These are phyloP conservation scores for maize (Zea mays) DNA, from an alignment of 176 grass and related monocot species.

Conservation along the genomic window DNA sequence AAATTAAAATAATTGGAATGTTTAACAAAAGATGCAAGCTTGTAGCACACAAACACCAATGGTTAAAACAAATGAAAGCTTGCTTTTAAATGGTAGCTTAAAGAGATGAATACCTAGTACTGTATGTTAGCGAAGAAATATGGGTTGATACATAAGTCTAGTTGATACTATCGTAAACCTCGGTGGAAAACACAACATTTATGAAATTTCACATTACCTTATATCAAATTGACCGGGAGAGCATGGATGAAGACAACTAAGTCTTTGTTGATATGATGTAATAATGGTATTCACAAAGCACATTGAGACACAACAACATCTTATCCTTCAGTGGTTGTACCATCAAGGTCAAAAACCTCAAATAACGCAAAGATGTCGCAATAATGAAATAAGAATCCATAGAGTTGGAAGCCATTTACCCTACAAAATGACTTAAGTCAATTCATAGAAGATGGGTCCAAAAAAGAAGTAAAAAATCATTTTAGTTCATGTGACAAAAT, in stretches of 20 bases:
- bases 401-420: too few relatives aligned
- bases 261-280: neutral
- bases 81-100: neutral
- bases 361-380: neutral
- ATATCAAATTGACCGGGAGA: neutral
- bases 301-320: neutral
- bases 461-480: too few relatives aligned
- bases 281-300: neutral
- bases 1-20: neutral
- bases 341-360: neutral
- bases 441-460: too few relatives aligned
- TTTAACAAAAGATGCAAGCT: neutral
- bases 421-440: too few relatives aligned
- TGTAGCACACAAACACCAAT: neutral
- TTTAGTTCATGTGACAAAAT: too few relatives aligned
- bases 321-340: neutral
- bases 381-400: neutral
- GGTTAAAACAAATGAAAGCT: neutral
- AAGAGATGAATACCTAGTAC: neutral
- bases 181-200: neutral
- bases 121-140: neutral
- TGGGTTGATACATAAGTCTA: neutral
- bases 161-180: slow-evolving; percentile 1
- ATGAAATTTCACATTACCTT: neutral
- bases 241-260: slow-evolving; percentile 3